Base-by-base conservation (phyloP, 2,329 filamentous ascomycete species). In the Sphaerostilbella broomeana region DNA sequence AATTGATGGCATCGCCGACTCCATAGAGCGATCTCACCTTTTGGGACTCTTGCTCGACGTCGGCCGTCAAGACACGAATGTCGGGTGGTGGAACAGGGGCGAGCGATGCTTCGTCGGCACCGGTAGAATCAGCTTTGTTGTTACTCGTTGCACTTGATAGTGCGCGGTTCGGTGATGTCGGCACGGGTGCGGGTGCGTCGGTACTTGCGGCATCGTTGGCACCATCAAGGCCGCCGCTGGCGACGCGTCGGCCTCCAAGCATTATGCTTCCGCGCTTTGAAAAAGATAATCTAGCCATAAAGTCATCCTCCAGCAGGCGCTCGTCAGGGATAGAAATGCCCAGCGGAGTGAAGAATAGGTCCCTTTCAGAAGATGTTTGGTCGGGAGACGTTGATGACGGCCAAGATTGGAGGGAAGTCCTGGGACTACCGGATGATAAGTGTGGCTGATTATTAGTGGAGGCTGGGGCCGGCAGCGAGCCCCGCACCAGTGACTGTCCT, bases 1-100 rank as follows among this genome's bases (percentile, higher is more conserved):
- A 73, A 48, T 61, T 63, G 60, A 70, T 59, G 60, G 58, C 61
- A 56, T 73, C 72, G 63, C 68, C 69, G 55, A 67, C 67, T 65
- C 72, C 69, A 69, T 79, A 79, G 63, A 79, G 74, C 62, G 73
- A 78, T 69, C 75, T 77, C 70, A 79, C 75, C 70, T 78, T 77
- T 73, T 74, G 72, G 65, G 75, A 79, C 65, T 79, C 75, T 64
- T 71, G 72, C 66, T 78, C 73, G 53, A 71, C 60, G 51, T 77
- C 73, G 57, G 65, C 63, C 51, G 72, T 65, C 57, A 76, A 63
- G 54, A 77, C 59, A 49, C 67, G 68, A 51, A 75, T 72, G 57
- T 67, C 68, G 47, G 72, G 70, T 39, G 62, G 49, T 21, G 59
- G 50, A 18, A 31, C 11, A 17, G 34, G 26, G 7, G 27, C 33